Base-by-base conservation (phyloP, 495 filamentous ascomycete genomes). In the Aspergillus homomorphus region DNA sequence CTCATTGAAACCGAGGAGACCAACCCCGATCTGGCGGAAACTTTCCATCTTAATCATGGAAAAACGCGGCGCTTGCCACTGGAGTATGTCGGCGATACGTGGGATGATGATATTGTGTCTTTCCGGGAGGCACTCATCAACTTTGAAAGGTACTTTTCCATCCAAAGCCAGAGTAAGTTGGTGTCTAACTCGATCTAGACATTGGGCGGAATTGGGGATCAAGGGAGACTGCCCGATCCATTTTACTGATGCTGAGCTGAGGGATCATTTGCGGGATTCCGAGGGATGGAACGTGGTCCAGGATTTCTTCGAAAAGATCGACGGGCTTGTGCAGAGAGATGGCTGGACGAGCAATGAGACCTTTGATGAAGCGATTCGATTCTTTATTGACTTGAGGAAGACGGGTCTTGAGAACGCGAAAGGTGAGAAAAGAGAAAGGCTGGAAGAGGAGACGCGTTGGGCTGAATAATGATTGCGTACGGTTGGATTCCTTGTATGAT, bases 221-320 rank as follows among this genome's bases (percentile, higher is more conserved):
- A 18, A 57, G 43, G 62, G 52, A 16, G 44, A 64, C 23, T 73
- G 72, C 51, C 71, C 75, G 1, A 62, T 66, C 46, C 54, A 63
- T 42, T 76, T 76, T 58, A 66, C 67, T 18, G 28, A 57, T 20
- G 69, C 70, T 21, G 71, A 75, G 30, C 43, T 72, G 23, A 51
- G 53, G 28, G 65, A 54, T 8, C 66, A 74, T 52, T 41, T 54
- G 10, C 49, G 54, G 21, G 69, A 76, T 51, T 68, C 66, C 21
- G 62, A 74, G 19, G 67, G 69, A 3, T 77, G 69, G 67, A 74
- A 76, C 56, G 66, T 69, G 50, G 63, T 69, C 15, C 69, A 73
- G 51, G 68, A 73, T 19, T 67, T 76, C 45, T 75, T 66, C 38
- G 62, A 73, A 41, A 62, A 58, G 44, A 59, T 73, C 46, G 62